Base-by-base conservation (phyloP, 768 basidiomycete species). In the Kockovaella imperatae region DNA sequence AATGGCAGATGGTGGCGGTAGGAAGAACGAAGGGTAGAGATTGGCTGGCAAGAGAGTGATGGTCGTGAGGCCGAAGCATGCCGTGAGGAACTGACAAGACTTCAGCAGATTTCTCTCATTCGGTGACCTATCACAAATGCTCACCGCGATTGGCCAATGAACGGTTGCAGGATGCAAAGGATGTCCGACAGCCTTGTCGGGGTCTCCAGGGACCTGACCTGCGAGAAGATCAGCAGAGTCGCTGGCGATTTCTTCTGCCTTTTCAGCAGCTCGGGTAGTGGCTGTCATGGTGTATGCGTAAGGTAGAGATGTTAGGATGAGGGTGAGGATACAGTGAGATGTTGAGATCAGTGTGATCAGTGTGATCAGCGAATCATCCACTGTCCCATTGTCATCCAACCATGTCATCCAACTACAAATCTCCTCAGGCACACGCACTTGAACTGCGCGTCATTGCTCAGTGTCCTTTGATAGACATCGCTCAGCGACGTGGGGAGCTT, bases 11-110 rank as follows among this genome's bases (percentile, higher is more conserved):
- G 51, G 47, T 7, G 64, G 52, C 3, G 69, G 70, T 5, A 70
- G 42, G 41, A 69, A 53, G 3, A 56, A 25, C 21, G 59, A 39
- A 5, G 50, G 40, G 6, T 63, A 49, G 20, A 67, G 40, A 21
- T 48, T 45, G 4, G 49, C 25, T 2, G 68, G 67, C 8, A 63
- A 51, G 43, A 64, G 34, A 47, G 59, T 54, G 42, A 65, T 47
- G 1, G 64, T 36, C 31, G 63, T 54, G 35, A 67, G 35, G 4
- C 52, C 53, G 49, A 67, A 68, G 8, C 64, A 44, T 7, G 62
- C 59, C 26, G 66, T 57, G 25, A 67, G 62, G 50, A 60, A 58
- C 54, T 64, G 59, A 15, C 29, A 28, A 29, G 60, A 39, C 67
- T 70, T 49, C 32, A 28, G 23, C 34, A 38, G 21, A 15, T 2